A percentile compares a stretch with the other conserved stretches of the same genome.
These are phyloP conservation scores for Gossypium bickii DNA, from an alignment of 345 rosid genomes.

Conservation along the genomic window DNA sequence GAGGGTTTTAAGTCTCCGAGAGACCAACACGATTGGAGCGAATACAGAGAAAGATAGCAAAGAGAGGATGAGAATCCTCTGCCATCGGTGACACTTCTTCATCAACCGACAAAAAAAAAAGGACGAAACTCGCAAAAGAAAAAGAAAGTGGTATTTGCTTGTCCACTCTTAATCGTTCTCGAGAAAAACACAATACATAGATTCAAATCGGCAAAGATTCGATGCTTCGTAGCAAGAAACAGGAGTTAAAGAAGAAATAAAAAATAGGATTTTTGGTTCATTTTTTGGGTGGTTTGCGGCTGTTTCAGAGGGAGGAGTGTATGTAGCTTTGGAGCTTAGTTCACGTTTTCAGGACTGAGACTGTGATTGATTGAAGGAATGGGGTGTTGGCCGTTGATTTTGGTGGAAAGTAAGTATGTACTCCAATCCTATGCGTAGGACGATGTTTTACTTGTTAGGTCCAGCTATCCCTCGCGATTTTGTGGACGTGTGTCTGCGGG, in stretches of 20 bases:
- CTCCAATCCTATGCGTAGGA: not conserved
- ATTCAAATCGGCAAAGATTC: constrained; percentile 25
- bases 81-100: constrained; percentile 66
- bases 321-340: constrained; percentile 19
- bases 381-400: not conserved
- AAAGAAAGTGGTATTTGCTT: not conserved
- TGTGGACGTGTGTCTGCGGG: not conserved
- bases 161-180: constrained; percentile 31
- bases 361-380: not conserved
- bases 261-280: constrained; percentile 32
- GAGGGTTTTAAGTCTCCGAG: constrained; percentile 46
- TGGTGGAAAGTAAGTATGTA: not conserved
- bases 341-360: constrained; percentile 28
- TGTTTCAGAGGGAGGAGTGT: not conserved
- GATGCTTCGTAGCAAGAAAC: constrained; percentile 32
- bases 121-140: too few relatives aligned
- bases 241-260: not conserved
- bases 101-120: constrained; percentile 32
- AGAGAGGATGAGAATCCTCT: constrained; percentile 80
- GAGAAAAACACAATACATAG: constrained; percentile 30
- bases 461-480: not conserved
- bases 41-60: constrained; percentile 63
- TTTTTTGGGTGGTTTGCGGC: not conserved
- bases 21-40: constrained; percentile 67
- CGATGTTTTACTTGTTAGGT: not conserved